Evolutionary conservation across 139 green algal species (phyloP).

Genomic region (Chlorella sp.): DNA sequence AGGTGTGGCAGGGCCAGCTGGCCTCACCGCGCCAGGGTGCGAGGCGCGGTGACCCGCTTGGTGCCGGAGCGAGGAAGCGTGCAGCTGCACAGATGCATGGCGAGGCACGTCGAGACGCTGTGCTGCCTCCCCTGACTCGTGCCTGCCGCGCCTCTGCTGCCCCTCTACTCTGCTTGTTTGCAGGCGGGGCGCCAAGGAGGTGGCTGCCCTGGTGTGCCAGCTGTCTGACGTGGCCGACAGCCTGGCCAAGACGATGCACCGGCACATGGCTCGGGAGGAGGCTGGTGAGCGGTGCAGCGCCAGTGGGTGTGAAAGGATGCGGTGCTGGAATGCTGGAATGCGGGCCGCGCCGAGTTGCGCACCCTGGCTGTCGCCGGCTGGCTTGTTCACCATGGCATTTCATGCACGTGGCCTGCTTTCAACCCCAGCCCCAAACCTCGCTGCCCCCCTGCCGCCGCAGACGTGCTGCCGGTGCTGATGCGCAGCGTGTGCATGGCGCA

Average conservation of each 20-base stretch:
- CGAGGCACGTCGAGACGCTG: neutral
- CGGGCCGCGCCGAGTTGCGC: too few relatives aligned
- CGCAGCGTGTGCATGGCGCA: conserved; percentile 65
- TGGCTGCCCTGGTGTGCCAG: conserved; percentile 65
- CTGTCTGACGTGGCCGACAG: conserved; percentile 61
- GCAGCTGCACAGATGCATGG: neutral
- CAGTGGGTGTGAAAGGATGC: too few relatives aligned
- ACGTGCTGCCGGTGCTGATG: conserved; percentile 86
- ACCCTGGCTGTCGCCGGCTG: too few relatives aligned
- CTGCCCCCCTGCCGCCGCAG: conserved; percentile 6
- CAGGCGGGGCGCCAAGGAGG: conserved; percentile 66
- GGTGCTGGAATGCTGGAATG: too few relatives aligned
- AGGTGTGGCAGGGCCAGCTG: too few relatives aligned
- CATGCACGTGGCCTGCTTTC: neutral
- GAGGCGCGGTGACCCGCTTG: too few relatives aligned
- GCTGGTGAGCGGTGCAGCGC: neutral
- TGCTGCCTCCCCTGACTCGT: neutral
- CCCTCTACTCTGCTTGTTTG: too few relatives aligned
- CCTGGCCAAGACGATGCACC: conserved; percentile 52
- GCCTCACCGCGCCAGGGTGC: too few relatives aligned
- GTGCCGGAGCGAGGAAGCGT: too few relatives aligned
- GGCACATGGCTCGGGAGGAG: conserved; percentile 82
- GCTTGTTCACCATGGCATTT: too few relatives aligned
- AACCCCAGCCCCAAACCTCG: neutral
- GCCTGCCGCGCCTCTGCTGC: neutral